Evolutionary conservation across 805 yeast species (phyloP), one percentile per base, ranked within the genome.

Genomic region (Candida ulmi): DNA sequence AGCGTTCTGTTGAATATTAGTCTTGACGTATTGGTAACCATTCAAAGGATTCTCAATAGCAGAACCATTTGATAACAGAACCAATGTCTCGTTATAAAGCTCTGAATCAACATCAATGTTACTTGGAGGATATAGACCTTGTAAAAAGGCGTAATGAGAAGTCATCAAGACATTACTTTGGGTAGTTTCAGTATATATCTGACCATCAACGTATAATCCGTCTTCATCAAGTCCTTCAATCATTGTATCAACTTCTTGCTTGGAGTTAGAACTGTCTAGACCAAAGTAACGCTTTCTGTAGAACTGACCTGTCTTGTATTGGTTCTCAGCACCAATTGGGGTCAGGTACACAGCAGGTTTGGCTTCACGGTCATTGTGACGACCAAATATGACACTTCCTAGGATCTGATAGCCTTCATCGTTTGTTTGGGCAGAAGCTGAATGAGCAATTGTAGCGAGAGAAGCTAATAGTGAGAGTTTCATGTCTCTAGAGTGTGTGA

Each of bases 301-400:
- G 49, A 60, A 67, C 26, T 51, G 46, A 32, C 77, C 77, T 13
- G 64, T 54, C n/a, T 46, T 54, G 38, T 49, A 57, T 47, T 63
- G 70, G 37, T 60, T 53, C 17, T 37, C 40, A 9, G 71, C 68
- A 42, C 77, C 77, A 15, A 60, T 40, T n/a, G 73, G 68, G 21
- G 74, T 67, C 37, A 71, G 53, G 36, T 61, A 54, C 30, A 50
- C 52, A 7, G 73, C 66, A 13, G 76, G 76, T 44, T 72, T 71
- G 27, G 66, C 57, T 35, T 68, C 61, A 45, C 77, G 62, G 49
- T 72, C 77, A 39, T 72, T 73, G 52, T 71, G 76, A 45, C 77
- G 62, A 29, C 71, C 71, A 45, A 69, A 69, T 47, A 71, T 65
- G 41, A 65, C 66, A 4, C 74, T 55, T 13, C 76, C 77, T 5